Evolutionary conservation across 495 filamentous ascomycete species (phyloP).

Genomic region (Xylaria cubensis): DNA sequence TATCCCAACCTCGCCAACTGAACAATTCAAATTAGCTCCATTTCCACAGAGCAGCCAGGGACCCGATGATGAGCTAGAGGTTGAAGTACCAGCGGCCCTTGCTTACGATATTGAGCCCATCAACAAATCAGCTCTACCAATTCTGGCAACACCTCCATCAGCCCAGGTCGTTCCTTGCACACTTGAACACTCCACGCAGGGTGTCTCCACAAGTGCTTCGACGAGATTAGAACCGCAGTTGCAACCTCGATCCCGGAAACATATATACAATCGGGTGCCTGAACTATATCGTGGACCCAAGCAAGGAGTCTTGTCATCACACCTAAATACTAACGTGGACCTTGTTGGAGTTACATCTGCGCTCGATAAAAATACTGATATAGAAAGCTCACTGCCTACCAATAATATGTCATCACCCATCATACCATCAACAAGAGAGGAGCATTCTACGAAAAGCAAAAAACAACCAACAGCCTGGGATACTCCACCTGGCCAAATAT

Average conservation of each 20-base stretch:
- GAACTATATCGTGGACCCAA: constrained; percentile 32
- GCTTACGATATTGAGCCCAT: constrained; percentile 38
- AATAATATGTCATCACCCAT: constrained; percentile 31
- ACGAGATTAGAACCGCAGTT: not conserved
- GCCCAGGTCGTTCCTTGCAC: constrained; percentile 52
- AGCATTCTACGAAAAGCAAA: not conserved
- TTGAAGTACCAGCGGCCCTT: constrained; percentile 58
- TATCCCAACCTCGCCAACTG: constrained; percentile 3
- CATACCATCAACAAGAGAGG: constrained; percentile 36
- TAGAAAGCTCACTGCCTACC: constrained; percentile 27
- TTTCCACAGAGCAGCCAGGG: constrained; percentile 45
- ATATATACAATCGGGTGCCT: constrained; percentile 23
- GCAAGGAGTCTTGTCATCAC: not conserved
- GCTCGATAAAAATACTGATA: not conserved
- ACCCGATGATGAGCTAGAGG: constrained; percentile 62
- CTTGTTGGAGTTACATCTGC: not conserved
- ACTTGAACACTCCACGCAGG: constrained; percentile 29
- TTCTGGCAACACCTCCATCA: constrained; percentile 47
- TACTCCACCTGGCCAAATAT: not conserved
- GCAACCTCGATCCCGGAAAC: constrained; percentile 22
- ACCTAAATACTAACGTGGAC: not conserved
- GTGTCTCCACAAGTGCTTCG: constrained; percentile 11
- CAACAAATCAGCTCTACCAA: constrained; percentile 29
- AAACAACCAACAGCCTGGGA: constrained; percentile 6
- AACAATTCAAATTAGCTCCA: constrained; percentile 5